Base-by-base conservation (phyloP, 2,329 filamentous ascomycete genomes). In the Fonsecaea monophora region DNA sequence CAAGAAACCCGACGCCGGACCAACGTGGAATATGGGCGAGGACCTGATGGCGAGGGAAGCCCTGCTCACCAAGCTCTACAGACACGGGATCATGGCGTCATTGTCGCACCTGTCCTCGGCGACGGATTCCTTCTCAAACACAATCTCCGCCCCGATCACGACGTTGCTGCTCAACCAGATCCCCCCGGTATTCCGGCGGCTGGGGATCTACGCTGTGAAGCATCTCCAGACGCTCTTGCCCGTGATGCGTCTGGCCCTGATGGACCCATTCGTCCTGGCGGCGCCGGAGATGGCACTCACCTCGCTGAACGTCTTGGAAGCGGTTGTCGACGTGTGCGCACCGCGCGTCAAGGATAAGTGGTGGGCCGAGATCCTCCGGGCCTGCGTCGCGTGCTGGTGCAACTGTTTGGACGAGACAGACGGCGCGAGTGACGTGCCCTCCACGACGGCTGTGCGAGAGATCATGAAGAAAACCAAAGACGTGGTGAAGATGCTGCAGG, bases 241-340 rank as follows among this genome's bases (percentile, higher is more conserved):
- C 0, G 82, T 94, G 69, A 77, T 92, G 9, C 86, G 87, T 2
- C 80, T 82, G 45, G 85, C 90, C 9, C 80, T 96, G 61, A 83
- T 86, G 2, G 88, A 93, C 73, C 88, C 91, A 0, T 92, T 95
- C 74, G 84, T 85, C 0, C 79, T 84, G 9, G 81, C 84, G 1
- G 81, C 86, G 68, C 80, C 84, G 0, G 78, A 82, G 0, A 79
- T 89, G 1, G 78, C 92, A 1, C 61, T 82, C 0, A 81, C 85
- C 0, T 84, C 87, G 76, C 42, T 84, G 2, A 75, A 80, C 18
- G 83, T 87, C 0, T 73, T 92, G 25, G 83, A 87, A 60, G 78
- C 80, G 0, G 79, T 90, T 13, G 79, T 96, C 10, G 71, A 83
- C 12, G 88, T 84, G 66, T 87, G 86, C 66, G 93, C 92, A 88